Base-by-base conservation (phyloP, 768 basidiomycete species). In the Amanita pallidorosea region DNA sequence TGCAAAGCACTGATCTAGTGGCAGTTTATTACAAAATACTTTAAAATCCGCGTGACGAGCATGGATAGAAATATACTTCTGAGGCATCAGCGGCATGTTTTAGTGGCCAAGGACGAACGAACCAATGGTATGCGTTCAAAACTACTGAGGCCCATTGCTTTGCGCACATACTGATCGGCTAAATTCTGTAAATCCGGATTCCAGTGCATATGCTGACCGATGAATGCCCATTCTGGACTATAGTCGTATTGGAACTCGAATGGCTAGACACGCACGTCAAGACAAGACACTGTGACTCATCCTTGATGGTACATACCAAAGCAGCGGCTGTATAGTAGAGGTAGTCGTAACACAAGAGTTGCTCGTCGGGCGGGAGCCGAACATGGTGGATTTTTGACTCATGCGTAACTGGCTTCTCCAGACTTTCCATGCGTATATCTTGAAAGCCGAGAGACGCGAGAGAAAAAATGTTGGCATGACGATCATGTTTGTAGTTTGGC, bases 51-150 rank as follows among this genome's bases (percentile, higher is more conserved):
- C 70, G 47, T 71, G 76, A 11, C 81, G 75, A 27, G 75, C 65
- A 56, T 83, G 81, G 35, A 83, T 67, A 4, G 71, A 66, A 56
- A 84, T 80, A 59, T 70, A 84, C 76, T 79, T 52, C 12, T 18
- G 8, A n/a, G 23, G 23, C 4, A 22, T 51, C 40, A 54, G 27
- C 36, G 31, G 17, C 35, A 17, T 11, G 29, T 42, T 33, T 27
- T 8, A 17, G n/a, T 40, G 40, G 22, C 11, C 22, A 45, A 43
- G 17, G 34, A 55, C 25, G 7, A 15, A 67, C 74, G 62, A 56
- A 75, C 77, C 9, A 70, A 70, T 18, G 80, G 80, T 41, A 71
- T 75, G 43, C 65, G 56, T 31, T 65, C 58, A 34, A n/a, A 44
- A 33, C 65, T 63, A 18, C 61, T 48, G 7, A 70, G 54, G 13